A percentile compares a stretch with the other conserved stretches of the same genome.
These are phyloP conservation scores for Physaria fendleri DNA, from an alignment of 345 rosid genomes.

Conservation along the genomic window DNA sequence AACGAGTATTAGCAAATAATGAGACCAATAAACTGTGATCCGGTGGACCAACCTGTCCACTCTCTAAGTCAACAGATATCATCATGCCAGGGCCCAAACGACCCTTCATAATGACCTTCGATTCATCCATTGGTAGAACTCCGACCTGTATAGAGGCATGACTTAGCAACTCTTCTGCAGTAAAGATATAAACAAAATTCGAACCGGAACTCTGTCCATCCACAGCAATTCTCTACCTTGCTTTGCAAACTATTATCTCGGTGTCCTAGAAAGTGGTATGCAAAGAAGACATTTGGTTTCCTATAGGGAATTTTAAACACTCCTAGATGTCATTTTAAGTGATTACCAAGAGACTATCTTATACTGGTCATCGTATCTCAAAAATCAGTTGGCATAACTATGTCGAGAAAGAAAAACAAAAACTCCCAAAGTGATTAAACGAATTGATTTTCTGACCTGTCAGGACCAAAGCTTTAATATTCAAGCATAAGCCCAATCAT, in stretches of 20 bases:
- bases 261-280: neutral
- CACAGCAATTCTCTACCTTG: neutral
- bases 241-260: constrained; percentile 1
- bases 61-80: constrained; percentile 82
- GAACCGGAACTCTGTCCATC: neutral
- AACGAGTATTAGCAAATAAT: neutral
- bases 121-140: constrained; percentile 93
- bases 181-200: neutral
- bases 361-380: neutral
- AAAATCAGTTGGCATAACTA: neutral
- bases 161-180: constrained; percentile 12
- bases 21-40: constrained; percentile 9
- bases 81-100: constrained; percentile 99
- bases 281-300: neutral
- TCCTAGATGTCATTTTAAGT: constrained; percentile 2
- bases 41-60: constrained; percentile 76
- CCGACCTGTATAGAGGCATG: constrained; percentile 62
- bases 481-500: constrained; percentile 21
- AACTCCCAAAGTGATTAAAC: neutral
- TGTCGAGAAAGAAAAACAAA: neutral
- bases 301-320: neutral
- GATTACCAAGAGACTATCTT: constrained; percentile 4
- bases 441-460: constrained; percentile 25
- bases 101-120: constrained; percentile 86
- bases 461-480: constrained; percentile 21